These are phyloP conservation scores for Penicillium arizonense DNA, from an alignment of 495 filamentous ascomycete genomes.

Conservation along the genomic window DNA sequence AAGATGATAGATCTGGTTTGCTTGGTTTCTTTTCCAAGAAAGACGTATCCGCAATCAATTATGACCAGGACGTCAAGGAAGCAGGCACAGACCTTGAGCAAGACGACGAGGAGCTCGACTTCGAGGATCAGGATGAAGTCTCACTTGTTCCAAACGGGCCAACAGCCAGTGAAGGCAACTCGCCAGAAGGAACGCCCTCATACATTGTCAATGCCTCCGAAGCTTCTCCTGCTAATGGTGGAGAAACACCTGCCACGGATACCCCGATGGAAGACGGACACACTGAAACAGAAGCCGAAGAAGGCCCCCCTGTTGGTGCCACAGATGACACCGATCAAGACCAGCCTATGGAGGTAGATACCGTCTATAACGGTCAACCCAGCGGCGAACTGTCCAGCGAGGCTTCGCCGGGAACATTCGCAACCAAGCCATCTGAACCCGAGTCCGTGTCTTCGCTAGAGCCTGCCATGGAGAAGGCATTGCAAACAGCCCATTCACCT, in stretches of 20 bases:
- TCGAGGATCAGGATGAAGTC: slow-evolving; percentile 46
- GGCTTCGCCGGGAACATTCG: slow-evolving; percentile 58
- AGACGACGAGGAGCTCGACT: slow-evolving; percentile 22
- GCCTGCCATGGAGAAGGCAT: slow-evolving; percentile 33
- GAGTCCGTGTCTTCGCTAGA: slow-evolving; percentile 65
- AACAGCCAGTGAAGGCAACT: slow-evolving; percentile 7
- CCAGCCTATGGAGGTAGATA: slow-evolving; percentile 13
- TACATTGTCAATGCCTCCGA: slow-evolving; percentile 18
- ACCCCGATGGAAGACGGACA: background rate
- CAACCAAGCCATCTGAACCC: slow-evolving; percentile 65
- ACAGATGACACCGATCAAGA: slow-evolving; percentile 3
- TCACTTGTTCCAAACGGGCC: slow-evolving; percentile 43
- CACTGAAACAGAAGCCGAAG: slow-evolving; percentile 5
- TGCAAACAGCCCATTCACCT: slow-evolving; percentile 31
- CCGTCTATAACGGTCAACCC: slow-evolving; percentile 19
- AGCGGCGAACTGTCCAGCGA: slow-evolving; percentile 41
- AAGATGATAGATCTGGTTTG: slow-evolving; percentile 57
- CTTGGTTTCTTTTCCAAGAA: slow-evolving; percentile 62
- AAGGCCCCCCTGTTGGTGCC: slow-evolving; percentile 1
- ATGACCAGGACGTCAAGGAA: slow-evolving; percentile 25
- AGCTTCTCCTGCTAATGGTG: background rate
- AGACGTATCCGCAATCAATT: slow-evolving; percentile 35
- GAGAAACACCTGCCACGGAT: background rate
- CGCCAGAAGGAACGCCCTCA: slow-evolving; percentile 17
- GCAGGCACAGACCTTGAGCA: slow-evolving; percentile 21